Conservation (phyloP, 306 rosid species). For the Senna tora region DNA sequence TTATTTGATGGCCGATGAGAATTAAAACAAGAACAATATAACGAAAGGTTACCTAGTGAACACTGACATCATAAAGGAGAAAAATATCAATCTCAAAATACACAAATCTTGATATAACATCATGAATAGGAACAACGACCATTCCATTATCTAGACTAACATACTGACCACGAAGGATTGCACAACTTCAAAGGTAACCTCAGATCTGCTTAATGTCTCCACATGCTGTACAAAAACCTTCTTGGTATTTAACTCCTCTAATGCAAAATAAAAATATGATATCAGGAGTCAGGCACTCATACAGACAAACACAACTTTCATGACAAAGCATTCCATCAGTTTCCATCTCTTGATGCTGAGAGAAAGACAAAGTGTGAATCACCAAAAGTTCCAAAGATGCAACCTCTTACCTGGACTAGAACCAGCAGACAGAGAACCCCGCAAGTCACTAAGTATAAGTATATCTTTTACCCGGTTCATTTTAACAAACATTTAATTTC, state of each 20-base stretch:
- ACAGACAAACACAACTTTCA: constrained; percentile 6
- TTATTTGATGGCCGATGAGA: constrained; percentile 11
- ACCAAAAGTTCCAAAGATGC: background rate
- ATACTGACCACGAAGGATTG: constrained; percentile 73
- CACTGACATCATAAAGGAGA: background rate
- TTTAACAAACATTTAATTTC: background rate
- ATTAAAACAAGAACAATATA: background rate
- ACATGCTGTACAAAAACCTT: constrained; percentile 85
- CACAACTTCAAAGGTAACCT: constrained; percentile 61
- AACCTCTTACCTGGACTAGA: too few relatives aligned
- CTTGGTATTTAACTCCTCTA: constrained; percentile 62
- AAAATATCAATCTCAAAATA: constrained; percentile 1
- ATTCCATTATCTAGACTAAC: constrained; percentile 6
- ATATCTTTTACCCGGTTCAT: background rate
- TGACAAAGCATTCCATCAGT: constrained; percentile 18
- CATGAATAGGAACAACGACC: constrained; percentile 25
- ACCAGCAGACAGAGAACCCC: too few relatives aligned
- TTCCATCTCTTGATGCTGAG: background rate
- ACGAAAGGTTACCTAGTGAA: constrained; percentile 19
- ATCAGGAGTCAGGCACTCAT: constrained; percentile 27
- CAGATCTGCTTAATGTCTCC: constrained; percentile 70
- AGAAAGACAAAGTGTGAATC: background rate
- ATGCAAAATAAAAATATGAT: constrained; percentile 34
- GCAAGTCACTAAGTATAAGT: background rate
- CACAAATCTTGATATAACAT: constrained; percentile 27